A percentile compares a stretch with the other conserved stretches of the same genome.
phyloP scores from a whole-genome alignment of 768 basidiomycete genomes.

The Kwoniella sp. region DNA sequence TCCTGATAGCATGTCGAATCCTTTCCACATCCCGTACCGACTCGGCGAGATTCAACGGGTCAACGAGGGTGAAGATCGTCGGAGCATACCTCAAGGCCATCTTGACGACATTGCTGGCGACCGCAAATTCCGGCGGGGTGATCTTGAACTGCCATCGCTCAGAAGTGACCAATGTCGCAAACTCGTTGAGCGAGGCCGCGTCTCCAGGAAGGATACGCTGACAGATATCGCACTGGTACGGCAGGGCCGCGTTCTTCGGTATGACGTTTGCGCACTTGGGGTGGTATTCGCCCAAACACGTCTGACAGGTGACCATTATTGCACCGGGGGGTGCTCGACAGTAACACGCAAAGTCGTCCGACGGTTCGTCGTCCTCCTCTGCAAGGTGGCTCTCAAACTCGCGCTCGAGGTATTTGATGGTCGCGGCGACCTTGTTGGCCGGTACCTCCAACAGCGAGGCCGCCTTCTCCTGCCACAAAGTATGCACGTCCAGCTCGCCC shows the following conservation, averaged over 20 bases:
- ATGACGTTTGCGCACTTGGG: constrained; percentile 36
- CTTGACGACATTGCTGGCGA: constrained; percentile 20
- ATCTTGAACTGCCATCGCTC: constrained; percentile 37
- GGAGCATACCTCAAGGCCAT: constrained; percentile 20
- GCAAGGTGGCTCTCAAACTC: constrained; percentile 26
- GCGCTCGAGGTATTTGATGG: constrained; percentile 16
- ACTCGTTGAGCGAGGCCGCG: constrained; percentile 23
- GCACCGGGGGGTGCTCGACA: constrained; percentile 34
- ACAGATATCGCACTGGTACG: constrained; percentile 31
- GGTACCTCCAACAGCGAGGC: constrained; percentile 17
- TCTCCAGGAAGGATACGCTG: constrained; percentile 11
- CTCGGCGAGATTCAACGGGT: constrained; percentile 10
- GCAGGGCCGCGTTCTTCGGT: constrained; percentile 16
- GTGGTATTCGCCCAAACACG: constrained; percentile 44
- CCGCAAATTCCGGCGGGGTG: constrained; percentile 26
- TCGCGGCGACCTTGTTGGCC: constrained; percentile 11
- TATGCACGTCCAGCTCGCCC: constrained; percentile 34
- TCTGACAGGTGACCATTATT: constrained; percentile 41
- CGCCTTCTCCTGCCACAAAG: constrained; percentile 30
- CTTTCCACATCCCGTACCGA: constrained; percentile 13
- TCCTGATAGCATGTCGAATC: constrained; percentile 29
- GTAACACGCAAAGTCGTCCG: constrained; percentile 34
- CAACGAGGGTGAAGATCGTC: constrained; percentile 16
- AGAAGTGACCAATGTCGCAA: constrained; percentile 24
- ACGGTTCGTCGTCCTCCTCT: constrained; percentile 32